Evolutionary conservation across 768 basidiomycete genomes (phyloP).

Genomic region (Daedalea quercina): DNA sequence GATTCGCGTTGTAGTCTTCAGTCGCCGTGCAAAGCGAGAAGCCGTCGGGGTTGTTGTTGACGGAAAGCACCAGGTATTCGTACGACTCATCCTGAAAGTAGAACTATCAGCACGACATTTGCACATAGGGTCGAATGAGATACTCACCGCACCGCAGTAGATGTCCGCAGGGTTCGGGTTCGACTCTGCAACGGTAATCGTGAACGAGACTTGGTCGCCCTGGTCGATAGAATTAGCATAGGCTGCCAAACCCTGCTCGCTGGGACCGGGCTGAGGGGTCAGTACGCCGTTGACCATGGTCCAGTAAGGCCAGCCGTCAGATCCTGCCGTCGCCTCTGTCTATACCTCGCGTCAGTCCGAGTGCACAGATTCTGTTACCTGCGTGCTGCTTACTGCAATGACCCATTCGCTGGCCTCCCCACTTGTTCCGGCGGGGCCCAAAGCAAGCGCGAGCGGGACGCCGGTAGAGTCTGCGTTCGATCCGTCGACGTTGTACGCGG

Average conservation of each 20-base stretch:
- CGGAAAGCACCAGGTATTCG: conserved; percentile 10
- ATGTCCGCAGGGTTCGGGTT: conserved; percentile 23
- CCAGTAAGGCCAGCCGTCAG: conserved; percentile 36
- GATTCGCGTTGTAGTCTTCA: not conserved
- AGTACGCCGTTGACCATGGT: conserved; percentile 32
- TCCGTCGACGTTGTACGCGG: not conserved
- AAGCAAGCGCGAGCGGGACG: not conserved
- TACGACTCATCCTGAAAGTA: not conserved
- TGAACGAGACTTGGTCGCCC: conserved; percentile 31
- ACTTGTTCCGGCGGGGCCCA: not conserved
- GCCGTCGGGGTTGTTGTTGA: conserved; percentile 13
- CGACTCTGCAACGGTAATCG: conserved; percentile 21
- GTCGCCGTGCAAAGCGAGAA: conserved; percentile 14
- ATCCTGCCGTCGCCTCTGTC: conserved; percentile 15
- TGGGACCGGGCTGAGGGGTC: conserved; percentile 24
- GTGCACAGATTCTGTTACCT: not conserved
- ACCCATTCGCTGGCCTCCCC: not conserved
- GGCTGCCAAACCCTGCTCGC: conserved; percentile 26
- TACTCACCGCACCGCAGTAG: conserved; percentile 28
- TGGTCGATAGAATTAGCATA: conserved; percentile 26
- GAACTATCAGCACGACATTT: not conserved
- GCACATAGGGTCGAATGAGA: not conserved
- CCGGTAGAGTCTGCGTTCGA: not conserved
- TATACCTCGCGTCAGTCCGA: not conserved
- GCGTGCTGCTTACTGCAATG: not conserved